Evolutionary conservation across 176 grass and related monocot genomes (phyloP).

Genomic region (Chrysopogon serrulatus): DNA sequence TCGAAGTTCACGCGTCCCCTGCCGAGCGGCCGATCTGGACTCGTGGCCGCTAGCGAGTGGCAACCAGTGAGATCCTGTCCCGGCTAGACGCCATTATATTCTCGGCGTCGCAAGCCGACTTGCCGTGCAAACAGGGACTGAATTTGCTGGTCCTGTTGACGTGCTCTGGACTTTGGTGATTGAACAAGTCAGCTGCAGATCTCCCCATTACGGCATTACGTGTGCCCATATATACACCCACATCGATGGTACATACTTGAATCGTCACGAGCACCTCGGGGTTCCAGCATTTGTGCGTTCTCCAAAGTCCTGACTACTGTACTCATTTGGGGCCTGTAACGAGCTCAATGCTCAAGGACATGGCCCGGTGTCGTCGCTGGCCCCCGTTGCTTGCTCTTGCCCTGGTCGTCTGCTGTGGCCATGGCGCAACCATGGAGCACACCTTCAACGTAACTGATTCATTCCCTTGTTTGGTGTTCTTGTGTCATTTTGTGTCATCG

Average conservation of each 20-base stretch:
- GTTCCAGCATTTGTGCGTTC: not conserved
- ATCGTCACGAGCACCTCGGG: not conserved
- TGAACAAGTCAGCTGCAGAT: not conserved
- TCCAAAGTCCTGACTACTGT: not conserved
- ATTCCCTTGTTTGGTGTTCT: not conserved
- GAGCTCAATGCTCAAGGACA: not conserved
- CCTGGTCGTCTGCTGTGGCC: not conserved
- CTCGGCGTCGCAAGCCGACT: not conserved
- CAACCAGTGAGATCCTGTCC: not conserved
- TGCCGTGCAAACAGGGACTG: not conserved
- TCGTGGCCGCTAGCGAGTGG: not conserved
- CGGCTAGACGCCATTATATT: not conserved
- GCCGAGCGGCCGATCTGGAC: not conserved
- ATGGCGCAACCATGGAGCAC: conserved; percentile 9
- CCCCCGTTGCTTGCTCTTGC: not conserved
- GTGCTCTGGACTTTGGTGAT: not conserved
- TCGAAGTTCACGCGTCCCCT: not conserved
- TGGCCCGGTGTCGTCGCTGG: not conserved
- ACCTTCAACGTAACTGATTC: not conserved
- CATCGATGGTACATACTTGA: not conserved
- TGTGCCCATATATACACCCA: not conserved
- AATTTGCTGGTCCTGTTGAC: not conserved
- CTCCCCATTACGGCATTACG: not conserved
- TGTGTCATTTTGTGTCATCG: no score
- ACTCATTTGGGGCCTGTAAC: no score